Conservation (phyloP, 768 basidiomycete genomes). For the Podaxis rugospora region DNA sequence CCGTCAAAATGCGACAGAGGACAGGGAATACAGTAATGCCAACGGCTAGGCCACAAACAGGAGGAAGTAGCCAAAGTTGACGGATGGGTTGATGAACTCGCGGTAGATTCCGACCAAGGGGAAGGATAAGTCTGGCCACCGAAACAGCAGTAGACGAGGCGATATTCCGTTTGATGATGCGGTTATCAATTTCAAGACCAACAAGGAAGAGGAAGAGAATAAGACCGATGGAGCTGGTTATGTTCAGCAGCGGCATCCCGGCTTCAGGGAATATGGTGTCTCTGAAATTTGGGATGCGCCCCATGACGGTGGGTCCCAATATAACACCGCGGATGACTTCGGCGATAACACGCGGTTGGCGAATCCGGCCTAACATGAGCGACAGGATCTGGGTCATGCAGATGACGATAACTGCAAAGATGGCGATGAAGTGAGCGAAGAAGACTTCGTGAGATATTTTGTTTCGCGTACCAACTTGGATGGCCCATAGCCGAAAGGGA, state of each 20-base stretch:
- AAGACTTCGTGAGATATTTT: neutral
- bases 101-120: slow-evolving; percentile 77
- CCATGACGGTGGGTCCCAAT: slow-evolving; percentile 75
- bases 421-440: neutral
- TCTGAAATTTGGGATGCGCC: slow-evolving; percentile 74
- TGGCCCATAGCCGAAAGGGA: slow-evolving; percentile 73
- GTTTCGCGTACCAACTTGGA: slow-evolving; percentile 58
- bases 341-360: slow-evolving; percentile 90
- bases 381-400: slow-evolving; percentile 71
- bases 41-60: slow-evolving; percentile 80
- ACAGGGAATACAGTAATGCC: slow-evolving; percentile 83
- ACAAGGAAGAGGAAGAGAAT: slow-evolving; percentile 80
- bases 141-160: slow-evolving; percentile 56
- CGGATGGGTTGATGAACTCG: slow-evolving; percentile 50
- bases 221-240: slow-evolving; percentile 74
- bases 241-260: slow-evolving; percentile 54
- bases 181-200: slow-evolving; percentile 78
- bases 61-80: slow-evolving; percentile 77
- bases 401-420: slow-evolving; percentile 67
- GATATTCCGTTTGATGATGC: slow-evolving; percentile 61
- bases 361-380: slow-evolving; percentile 58
- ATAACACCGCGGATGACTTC: slow-evolving; percentile 91
- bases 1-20: slow-evolving; percentile 80
- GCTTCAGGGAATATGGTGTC: slow-evolving; percentile 49
- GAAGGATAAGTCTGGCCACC: slow-evolving; percentile 64